A percentile compares a stretch with the other conserved stretches of the same genome.
Conservation (phyloP, 2,329 filamentous ascomycete genomes). For the Penicillium sp. region DNA sequence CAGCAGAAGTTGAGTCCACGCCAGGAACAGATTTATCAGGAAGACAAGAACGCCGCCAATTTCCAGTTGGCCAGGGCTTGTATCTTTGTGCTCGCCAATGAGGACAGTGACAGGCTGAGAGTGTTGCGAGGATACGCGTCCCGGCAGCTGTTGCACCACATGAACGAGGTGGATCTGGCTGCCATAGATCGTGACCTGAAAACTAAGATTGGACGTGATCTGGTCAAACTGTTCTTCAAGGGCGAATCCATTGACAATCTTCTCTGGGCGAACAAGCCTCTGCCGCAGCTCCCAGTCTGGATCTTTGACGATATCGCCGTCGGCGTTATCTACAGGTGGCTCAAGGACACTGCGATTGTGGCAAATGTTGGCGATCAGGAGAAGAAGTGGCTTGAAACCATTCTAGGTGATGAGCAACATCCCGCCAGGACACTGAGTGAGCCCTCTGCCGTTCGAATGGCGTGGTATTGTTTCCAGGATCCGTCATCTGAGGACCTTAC, state of each 20-base stretch:
- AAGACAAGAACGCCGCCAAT: constrained; percentile 24
- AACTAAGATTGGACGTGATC: background rate
- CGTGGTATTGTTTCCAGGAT: background rate
- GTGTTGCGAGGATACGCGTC: background rate
- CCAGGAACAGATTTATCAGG: constrained; percentile 18
- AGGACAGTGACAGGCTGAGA: background rate
- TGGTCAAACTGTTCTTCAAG: background rate
- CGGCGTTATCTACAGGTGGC: background rate
- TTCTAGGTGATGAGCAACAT: background rate
- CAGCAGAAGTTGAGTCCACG: constrained; percentile 20
- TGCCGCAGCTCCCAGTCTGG: background rate
- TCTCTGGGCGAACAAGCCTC: background rate
- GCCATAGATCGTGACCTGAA: constrained; percentile 5
- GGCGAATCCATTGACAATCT: background rate
- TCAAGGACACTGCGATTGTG: background rate
- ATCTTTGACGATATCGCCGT: background rate
- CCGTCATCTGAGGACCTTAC: background rate
- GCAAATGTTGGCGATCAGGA: background rate
- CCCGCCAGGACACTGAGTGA: background rate
- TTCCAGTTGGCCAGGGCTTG: constrained; percentile 17
- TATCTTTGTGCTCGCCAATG: constrained; percentile 16
- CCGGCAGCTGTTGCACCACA: background rate
- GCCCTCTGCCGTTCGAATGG: background rate
- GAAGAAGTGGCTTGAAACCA: background rate
- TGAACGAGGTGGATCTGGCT: constrained; percentile 1